Conservation (phyloP, 805 yeast species). For the Barnettozyma wickerhamii region DNA sequence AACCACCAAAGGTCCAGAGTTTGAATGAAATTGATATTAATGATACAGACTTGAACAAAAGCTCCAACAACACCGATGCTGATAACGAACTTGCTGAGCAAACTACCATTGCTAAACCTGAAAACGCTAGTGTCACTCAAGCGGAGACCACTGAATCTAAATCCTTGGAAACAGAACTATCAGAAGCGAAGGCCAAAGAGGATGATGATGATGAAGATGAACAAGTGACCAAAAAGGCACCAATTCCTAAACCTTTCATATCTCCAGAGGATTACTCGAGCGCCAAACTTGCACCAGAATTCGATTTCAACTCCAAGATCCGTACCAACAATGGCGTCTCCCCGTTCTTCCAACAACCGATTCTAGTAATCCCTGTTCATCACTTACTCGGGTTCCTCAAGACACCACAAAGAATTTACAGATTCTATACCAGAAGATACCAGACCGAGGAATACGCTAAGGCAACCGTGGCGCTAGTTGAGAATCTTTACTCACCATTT, state of each 20-base stretch:
- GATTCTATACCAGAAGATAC: conserved; percentile 73
- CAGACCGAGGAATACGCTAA: conserved; percentile 63
- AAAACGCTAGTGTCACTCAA: too few relatives aligned
- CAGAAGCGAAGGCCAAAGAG: conserved; percentile 19
- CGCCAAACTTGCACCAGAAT: conserved; percentile 47
- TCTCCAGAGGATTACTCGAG: conserved; percentile 50
- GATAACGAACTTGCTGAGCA: conserved; percentile 6
- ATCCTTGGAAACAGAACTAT: conserved; percentile 11
- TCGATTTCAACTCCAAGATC: conserved; percentile 23
- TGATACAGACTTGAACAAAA: too few relatives aligned
- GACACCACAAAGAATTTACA: conserved; percentile 69
- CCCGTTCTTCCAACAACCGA: conserved; percentile 69
- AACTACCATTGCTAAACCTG: too few relatives aligned
- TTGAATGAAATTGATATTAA: conserved; percentile 6
- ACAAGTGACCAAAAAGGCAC: conserved; percentile 30
- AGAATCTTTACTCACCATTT: conserved; percentile 47
- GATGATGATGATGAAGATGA: conserved; percentile 25
- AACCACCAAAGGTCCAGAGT: conserved; percentile 7
- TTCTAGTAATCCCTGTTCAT: conserved; percentile 70
- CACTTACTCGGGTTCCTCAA: conserved; percentile 74
- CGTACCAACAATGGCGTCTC: conserved; percentile 39
- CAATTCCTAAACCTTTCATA: conserved; percentile 64
- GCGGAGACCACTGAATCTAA: conserved; percentile 11
- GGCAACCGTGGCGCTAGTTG: conserved; percentile 48
- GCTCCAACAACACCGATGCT: conserved; percentile 11